phyloP scores from a whole-genome alignment of 2,329 filamentous ascomycete genomes.

The Colletotrichum coccodes region DNA sequence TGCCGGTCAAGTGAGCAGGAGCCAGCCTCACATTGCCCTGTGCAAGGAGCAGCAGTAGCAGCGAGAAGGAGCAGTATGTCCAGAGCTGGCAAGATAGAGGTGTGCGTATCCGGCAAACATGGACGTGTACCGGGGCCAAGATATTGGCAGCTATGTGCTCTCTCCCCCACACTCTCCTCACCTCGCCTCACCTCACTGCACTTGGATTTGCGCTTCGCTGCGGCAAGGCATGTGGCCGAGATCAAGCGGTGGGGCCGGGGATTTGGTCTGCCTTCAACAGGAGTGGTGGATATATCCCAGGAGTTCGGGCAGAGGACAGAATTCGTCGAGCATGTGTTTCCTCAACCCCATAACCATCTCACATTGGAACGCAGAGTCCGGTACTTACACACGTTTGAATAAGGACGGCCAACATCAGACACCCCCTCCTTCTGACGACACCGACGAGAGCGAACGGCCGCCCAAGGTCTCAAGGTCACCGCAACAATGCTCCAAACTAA shows the following conservation, averaged over 20 bases:
- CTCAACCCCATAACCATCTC: too few species aligned
- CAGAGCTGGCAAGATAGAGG: neutral
- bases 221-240: neutral
- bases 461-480: neutral
- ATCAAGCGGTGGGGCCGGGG: neutral
- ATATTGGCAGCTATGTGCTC: neutral
- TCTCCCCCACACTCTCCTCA: neutral
- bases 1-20: neutral
- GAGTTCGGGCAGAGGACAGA: neutral
- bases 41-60: neutral
- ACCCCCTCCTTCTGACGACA: neutral
- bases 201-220: neutral
- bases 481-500: conserved; percentile 6
- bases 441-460: conserved; percentile 10
- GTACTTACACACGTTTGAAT: neutral
- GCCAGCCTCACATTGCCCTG: neutral
- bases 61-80: neutral
- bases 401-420: neutral
- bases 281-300: neutral
- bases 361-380: too few species aligned
- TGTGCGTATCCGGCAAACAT: neutral
- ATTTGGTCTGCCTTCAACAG: neutral
- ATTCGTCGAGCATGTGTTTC: neutral
- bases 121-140: neutral
- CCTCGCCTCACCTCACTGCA: neutral